Percentiles rank a stretch among this genome's conserved stretches.
These are phyloP conservation scores for Podila verticillata DNA, from an alignment of 192 early-diverging fungal genomes.

Conservation along the genomic window DNA sequence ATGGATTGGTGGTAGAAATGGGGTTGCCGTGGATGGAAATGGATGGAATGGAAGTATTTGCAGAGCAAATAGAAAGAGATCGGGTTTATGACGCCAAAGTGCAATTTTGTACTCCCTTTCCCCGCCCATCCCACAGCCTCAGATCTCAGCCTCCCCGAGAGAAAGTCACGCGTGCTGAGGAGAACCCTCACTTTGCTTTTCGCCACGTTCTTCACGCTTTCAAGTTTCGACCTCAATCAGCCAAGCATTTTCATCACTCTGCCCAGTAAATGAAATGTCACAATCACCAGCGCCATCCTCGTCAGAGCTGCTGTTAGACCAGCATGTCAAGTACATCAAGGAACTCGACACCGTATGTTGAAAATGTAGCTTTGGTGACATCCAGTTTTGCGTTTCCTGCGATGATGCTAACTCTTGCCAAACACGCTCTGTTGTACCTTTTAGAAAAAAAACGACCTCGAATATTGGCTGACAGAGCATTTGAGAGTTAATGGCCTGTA, in stretches of 20 bases:
- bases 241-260: not conserved
- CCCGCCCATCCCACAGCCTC: too few relatives aligned
- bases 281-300: conserved; percentile 5
- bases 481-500: conserved; percentile 92
- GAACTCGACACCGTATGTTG: conserved; percentile 65
- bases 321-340: conserved; percentile 79
- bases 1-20: not conserved
- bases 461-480: conserved; percentile 95
- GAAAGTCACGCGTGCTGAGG: too few relatives aligned
- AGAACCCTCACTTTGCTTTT: too few relatives aligned
- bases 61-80: not conserved
- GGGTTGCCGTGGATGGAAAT: not conserved
- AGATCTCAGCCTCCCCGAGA: too few relatives aligned
- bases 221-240: too few relatives aligned
- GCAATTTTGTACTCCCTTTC: not conserved
- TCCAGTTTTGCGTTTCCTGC: too few relatives aligned
- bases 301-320: conserved; percentile 60
- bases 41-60: not conserved
- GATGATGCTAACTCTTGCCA: too few relatives aligned
- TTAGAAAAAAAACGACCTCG: conserved; percentile 85
- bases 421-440: too few relatives aligned
- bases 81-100: not conserved
- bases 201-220: too few relatives aligned
- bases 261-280: conserved; percentile 2
- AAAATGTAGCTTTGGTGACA: too few relatives aligned